A percentile compares a stretch with the other conserved stretches of the same genome.
Evolutionary conservation across 2,329 filamentous ascomycete species (phyloP).

Genomic region (Macroventuria anomochaeta): DNA sequence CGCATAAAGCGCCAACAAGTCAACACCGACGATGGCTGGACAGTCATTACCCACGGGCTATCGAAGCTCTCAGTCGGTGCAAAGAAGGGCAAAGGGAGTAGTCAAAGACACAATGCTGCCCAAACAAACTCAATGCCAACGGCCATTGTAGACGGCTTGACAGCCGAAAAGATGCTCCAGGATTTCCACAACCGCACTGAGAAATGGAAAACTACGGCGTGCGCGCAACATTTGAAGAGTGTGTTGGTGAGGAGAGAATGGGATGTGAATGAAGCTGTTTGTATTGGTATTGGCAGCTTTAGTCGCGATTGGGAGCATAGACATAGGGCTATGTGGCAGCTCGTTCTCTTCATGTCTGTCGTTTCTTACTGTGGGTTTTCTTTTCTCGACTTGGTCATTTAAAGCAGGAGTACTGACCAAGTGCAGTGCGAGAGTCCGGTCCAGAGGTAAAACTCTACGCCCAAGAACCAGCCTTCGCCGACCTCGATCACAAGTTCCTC

Average conservation of each 20-base stretch:
- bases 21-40: constrained; percentile 45
- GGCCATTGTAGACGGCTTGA: constrained; percentile 31
- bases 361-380: constrained; percentile 21
- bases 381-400: background rate
- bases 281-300: constrained; percentile 48
- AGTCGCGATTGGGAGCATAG: constrained; percentile 46
- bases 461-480: constrained; percentile 47
- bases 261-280: constrained; percentile 35
- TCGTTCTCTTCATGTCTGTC: constrained; percentile 43
- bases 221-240: constrained; percentile 28
- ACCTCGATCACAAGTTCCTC: constrained; percentile 41
- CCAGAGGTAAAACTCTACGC: constrained; percentile 32
- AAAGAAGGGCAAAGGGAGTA: constrained; percentile 3
- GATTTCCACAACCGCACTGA: constrained; percentile 33
- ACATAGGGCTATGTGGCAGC: constrained; percentile 45
- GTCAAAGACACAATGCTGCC: background rate
- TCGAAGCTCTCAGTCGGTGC: constrained; percentile 18
- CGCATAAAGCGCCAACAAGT: constrained; percentile 43
- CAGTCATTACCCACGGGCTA: constrained; percentile 42
- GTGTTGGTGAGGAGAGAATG: constrained; percentile 22
- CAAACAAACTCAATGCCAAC: constrained; percentile 23
- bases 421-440: constrained; percentile 8
- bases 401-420: background rate
- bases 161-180: constrained; percentile 28
- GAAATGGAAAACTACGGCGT: constrained; percentile 33